phyloP scores from a whole-genome alignment of 208 protist species.

The Vickermania spadyakhi region DNA sequence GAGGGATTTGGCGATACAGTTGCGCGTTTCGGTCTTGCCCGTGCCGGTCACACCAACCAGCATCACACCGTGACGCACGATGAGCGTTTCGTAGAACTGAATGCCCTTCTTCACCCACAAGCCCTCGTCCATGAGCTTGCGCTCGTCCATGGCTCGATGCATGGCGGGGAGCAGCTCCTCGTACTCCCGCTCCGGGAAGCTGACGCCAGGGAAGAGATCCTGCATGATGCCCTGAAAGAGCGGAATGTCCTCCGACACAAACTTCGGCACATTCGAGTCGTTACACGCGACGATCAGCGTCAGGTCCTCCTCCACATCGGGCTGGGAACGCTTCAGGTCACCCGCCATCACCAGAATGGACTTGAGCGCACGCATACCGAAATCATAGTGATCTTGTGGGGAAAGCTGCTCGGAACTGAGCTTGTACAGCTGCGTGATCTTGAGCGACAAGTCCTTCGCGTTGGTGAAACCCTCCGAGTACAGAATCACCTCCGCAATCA shows the following conservation, averaged over 20 bases:
- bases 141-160: constrained; percentile 48
- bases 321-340: constrained; percentile 94
- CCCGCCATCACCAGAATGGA: constrained; percentile 98
- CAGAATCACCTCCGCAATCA: constrained; percentile 98
- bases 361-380: constrained; percentile 98
- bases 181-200: constrained; percentile 92
- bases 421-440: constrained; percentile 98
- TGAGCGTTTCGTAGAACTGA: constrained; percentile 97
- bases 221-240: constrained; percentile 98
- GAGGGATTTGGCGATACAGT: constrained; percentile 74
- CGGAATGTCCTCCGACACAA: constrained; percentile 96
- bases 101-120: constrained; percentile 93
- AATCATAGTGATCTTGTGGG: constrained; percentile 97
- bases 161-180: constrained; percentile 88
- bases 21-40: constrained; percentile 91
- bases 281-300: constrained; percentile 97
- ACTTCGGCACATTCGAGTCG: constrained; percentile 98
- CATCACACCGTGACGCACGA: constrained; percentile 98
- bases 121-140: constrained; percentile 68
- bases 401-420: constrained; percentile 97
- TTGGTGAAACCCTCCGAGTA: constrained; percentile 96
- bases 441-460: constrained; percentile 92
- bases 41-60: constrained; percentile 96
- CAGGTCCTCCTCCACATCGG: constrained; percentile 94
- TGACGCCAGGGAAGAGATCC: constrained; percentile 97